Evolutionary conservation across 2,329 filamentous ascomycete species (phyloP).

Genomic region (Pseudogymnoascus sp.): DNA sequence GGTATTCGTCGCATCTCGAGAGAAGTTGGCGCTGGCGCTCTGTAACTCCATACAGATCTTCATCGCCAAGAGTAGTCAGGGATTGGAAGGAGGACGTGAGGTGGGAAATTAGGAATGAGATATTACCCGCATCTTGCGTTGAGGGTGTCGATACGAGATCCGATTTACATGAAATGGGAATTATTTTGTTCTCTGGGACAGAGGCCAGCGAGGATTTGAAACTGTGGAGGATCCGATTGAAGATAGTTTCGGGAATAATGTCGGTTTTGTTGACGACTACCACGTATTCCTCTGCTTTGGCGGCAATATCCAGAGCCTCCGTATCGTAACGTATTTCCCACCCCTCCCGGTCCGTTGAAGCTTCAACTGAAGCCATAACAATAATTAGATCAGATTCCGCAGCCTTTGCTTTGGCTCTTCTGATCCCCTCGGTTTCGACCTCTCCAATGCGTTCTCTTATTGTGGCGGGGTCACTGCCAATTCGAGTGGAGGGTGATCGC

Average conservation of each 20-base stretch:
- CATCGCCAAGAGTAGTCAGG: constrained; percentile 67
- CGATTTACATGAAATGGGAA: constrained; percentile 60
- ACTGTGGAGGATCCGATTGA: constrained; percentile 32
- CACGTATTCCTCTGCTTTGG: constrained; percentile 39
- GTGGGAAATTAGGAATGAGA: constrained; percentile 58
- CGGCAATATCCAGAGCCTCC: constrained; percentile 48
- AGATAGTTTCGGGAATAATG: constrained; percentile 29
- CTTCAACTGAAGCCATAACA: constrained; percentile 68
- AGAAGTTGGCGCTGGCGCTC: constrained; percentile 82
- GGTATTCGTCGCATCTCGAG: constrained; percentile 58
- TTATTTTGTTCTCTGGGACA: constrained; percentile 13
- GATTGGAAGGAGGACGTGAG: constrained; percentile 59
- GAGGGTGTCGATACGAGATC: constrained; percentile 8
- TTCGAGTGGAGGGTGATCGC: constrained; percentile 37
- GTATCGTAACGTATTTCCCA: constrained; percentile 43
- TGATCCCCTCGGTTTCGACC: constrained; percentile 85
- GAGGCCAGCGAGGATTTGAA: constrained; percentile 34
- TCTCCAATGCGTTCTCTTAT: constrained; percentile 47
- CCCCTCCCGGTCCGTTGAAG: constrained; percentile 27
- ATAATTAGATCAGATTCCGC: constrained; percentile 78
- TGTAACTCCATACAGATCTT: constrained; percentile 82
- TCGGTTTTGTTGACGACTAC: constrained; percentile 59
- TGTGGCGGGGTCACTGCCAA: constrained; percentile 13
- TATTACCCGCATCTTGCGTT: constrained; percentile 48
- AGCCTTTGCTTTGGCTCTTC: constrained; percentile 72